These are phyloP conservation scores for Tylopilus subfusipes DNA, from an alignment of 768 basidiomycete species.

Conservation along the genomic window DNA sequence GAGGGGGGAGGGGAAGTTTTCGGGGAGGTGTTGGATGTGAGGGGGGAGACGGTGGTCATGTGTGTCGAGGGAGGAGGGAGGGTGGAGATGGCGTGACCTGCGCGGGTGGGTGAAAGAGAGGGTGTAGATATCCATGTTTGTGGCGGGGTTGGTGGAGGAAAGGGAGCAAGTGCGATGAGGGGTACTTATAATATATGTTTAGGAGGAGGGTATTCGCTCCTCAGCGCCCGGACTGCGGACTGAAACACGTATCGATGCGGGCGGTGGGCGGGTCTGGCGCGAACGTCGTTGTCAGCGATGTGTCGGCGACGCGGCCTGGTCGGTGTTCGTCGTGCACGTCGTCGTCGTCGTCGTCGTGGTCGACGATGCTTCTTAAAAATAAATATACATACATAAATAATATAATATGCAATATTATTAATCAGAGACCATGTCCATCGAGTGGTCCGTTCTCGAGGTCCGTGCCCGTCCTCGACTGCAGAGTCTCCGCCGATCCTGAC, in stretches of 20 bases:
- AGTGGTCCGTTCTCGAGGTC: conserved; percentile 28
- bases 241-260: neutral
- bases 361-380: conserved; percentile 23
- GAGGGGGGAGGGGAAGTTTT: conserved; percentile 34
- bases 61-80: conserved; percentile 63
- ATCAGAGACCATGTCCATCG: conserved; percentile 4
- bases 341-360: conserved; percentile 8
- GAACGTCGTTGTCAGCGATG: conserved; percentile 5
- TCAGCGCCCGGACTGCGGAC: conserved; percentile 13
- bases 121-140: conserved; percentile 87
- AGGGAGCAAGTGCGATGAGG: conserved; percentile 5
- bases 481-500: conserved; percentile 7
- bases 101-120: conserved; percentile 92
- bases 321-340: conserved; percentile 15
- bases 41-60: conserved; percentile 45
- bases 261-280: neutral
- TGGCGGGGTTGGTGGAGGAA: neutral
- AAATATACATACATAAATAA: neutral
- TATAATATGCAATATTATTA: conserved; percentile 3
- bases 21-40: conserved; percentile 35
- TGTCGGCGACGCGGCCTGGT: conserved; percentile 18
- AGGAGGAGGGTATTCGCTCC: conserved; percentile 28
- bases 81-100: conserved; percentile 61
- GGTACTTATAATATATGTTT: conserved; percentile 31
- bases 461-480: conserved; percentile 3